A percentile compares a stretch with the other conserved stretches of the same genome.
phyloP scores from a whole-genome alignment of 495 filamentous ascomycete species.

The Lasiosphaeris hirsuta region DNA sequence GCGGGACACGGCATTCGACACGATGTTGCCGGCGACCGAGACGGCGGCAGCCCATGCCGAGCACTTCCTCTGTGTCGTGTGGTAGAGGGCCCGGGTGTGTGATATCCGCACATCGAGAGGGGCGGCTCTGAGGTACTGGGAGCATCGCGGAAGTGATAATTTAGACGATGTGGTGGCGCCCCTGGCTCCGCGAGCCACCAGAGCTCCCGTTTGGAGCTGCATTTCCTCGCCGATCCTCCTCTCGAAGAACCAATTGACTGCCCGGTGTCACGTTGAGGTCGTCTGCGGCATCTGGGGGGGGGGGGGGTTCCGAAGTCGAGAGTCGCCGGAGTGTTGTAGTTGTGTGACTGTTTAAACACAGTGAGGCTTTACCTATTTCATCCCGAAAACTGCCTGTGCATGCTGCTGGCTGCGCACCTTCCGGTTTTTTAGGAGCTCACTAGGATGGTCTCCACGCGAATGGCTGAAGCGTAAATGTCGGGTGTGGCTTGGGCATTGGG shows the following conservation, averaged over 20 bases:
- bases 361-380: background rate
- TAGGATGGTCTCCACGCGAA: constrained; percentile 4
- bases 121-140: constrained; percentile 34
- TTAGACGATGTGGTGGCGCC: constrained; percentile 14
- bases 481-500: background rate
- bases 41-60: constrained; percentile 60
- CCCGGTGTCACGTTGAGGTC: constrained; percentile 14
- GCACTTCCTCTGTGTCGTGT: constrained; percentile 33
- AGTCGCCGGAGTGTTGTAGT: background rate
- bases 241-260: constrained; percentile 28
- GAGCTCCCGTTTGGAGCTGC: constrained; percentile 42
- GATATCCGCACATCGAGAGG: constrained; percentile 33
- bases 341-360: too few species aligned
- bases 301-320: background rate
- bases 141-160: constrained; percentile 27
- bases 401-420: background rate
- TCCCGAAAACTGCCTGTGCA: constrained; percentile 13
- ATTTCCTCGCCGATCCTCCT: constrained; percentile 27
- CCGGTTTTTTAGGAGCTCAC: too few species aligned
- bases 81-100: constrained; percentile 34
- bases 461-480: background rate
- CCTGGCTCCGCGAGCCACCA: constrained; percentile 32
- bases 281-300: constrained; percentile 19
- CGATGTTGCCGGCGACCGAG: constrained; percentile 72
- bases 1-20: constrained; percentile 63